These are phyloP conservation scores for Blastocystis sp. DNA, from an alignment of 352 stramenopile genomes.

Conservation along the genomic window DNA sequence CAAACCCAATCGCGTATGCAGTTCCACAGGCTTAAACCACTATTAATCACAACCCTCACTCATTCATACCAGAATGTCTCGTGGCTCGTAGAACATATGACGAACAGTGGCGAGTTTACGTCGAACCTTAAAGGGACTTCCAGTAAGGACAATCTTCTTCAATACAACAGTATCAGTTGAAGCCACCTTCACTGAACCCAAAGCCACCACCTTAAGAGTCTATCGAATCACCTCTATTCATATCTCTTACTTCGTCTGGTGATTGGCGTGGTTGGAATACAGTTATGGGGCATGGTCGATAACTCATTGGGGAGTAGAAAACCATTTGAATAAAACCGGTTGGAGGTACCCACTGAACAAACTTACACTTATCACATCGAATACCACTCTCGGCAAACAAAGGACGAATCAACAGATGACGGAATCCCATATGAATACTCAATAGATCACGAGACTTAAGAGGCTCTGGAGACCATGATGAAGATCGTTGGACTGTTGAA, in stretches of 20 bases:
- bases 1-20: slow-evolving; percentile 94
- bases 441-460: slow-evolving; percentile 93
- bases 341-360: slow-evolving; percentile 91
- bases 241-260: slow-evolving; percentile 7
- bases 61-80: slow-evolving; percentile 81
- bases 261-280: slow-evolving; percentile 78
- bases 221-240: background rate
- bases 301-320: slow-evolving; percentile 88
- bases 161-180: slow-evolving; percentile 94
- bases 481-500: slow-evolving; percentile 18
- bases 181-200: slow-evolving; percentile 88
- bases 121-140: slow-evolving; percentile 95
- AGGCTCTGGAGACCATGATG: slow-evolving; percentile 72
- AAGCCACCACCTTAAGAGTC: slow-evolving; percentile 82
- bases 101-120: slow-evolving; percentile 94
- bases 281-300: slow-evolving; percentile 90
- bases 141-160: slow-evolving; percentile 95
- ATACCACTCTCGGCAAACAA: slow-evolving; percentile 95
- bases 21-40: slow-evolving; percentile 96
- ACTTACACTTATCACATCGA: slow-evolving; percentile 98
- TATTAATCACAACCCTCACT: background rate
- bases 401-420: slow-evolving; percentile 84
- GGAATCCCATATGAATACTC: slow-evolving; percentile 92
- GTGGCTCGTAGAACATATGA: slow-evolving; percentile 98
- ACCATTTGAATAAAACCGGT: slow-evolving; percentile 83